A percentile compares a stretch with the other conserved stretches of the same genome.
Conservation (phyloP, 164 flowering plant species). For the Macadamia integrifolia region DNA sequence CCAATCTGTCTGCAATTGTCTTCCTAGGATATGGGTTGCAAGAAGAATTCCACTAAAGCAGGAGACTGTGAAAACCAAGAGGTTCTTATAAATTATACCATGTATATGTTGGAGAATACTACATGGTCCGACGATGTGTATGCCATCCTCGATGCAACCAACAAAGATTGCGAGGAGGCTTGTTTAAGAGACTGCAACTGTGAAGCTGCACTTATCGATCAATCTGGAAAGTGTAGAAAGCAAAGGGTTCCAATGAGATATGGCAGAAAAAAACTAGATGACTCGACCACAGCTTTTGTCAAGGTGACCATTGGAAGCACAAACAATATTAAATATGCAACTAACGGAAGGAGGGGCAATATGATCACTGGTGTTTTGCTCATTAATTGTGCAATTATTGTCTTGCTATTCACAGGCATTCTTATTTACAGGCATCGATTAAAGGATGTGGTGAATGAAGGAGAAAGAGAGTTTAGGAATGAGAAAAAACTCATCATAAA, state of each 20-base stretch:
- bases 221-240: background rate
- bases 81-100: background rate
- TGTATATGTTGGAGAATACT: background rate
- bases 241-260: background rate
- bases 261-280: background rate
- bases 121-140: background rate
- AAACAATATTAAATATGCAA: background rate
- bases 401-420: conserved; percentile 2
- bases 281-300: background rate
- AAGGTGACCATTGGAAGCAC: background rate
- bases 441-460: conserved; percentile 7
- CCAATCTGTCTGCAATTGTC: conserved; percentile 8
- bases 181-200: conserved; percentile 3
- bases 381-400: background rate
- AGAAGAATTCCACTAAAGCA: background rate
- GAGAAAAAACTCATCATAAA: conserved; percentile 24
- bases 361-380: background rate
- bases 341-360: background rate
- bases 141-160: background rate
- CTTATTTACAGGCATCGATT: conserved; percentile 8
- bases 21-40: conserved; percentile 8
- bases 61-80: conserved; percentile 1
- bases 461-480: conserved; percentile 21
- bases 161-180: background rate
- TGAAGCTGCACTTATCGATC: background rate